Percentiles rank a stretch among this genome's conserved stretches.
Evolutionary conservation across 2,329 filamentous ascomycete genomes (phyloP).

Genomic region (Hypoxylon sp.): DNA sequence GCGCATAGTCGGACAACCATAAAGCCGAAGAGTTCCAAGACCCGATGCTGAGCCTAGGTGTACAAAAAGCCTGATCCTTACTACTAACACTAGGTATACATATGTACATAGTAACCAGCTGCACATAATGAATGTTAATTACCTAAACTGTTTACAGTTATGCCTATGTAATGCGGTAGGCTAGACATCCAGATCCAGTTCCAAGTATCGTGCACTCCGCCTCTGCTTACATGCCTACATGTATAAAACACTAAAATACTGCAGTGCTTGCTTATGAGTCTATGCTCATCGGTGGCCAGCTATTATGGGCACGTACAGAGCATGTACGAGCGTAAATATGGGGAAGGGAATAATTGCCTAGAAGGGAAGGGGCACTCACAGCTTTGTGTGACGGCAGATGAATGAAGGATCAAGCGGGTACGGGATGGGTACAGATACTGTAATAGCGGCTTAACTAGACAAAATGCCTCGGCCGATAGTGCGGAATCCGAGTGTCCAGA

Average conservation of each 20-base stretch:
- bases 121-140: constrained; percentile 5
- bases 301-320: constrained; percentile 15
- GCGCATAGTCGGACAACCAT: constrained; percentile 20
- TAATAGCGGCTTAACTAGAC: constrained; percentile 17
- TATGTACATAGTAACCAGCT: neutral
- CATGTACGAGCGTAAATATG: constrained; percentile 34
- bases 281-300: neutral
- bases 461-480: constrained; percentile 33
- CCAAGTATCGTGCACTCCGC: neutral
- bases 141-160: constrained; percentile 7
- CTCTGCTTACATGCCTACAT: constrained; percentile 9
- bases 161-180: constrained; percentile 1
- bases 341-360: constrained; percentile 26
- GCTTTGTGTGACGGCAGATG: constrained; percentile 25
- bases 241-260: neutral
- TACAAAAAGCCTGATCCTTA: constrained; percentile 24
- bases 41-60: constrained; percentile 17
- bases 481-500: constrained; percentile 31
- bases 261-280: constrained; percentile 3
- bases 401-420: constrained; percentile 16
- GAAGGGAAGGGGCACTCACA: constrained; percentile 31
- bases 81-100: constrained; percentile 18
- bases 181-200: neutral
- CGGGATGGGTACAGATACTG: constrained; percentile 11
- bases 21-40: constrained; percentile 30